These are phyloP conservation scores for Capsicum pubescens DNA, from an alignment of 257 asterid genomes.

Conservation along the genomic window DNA sequence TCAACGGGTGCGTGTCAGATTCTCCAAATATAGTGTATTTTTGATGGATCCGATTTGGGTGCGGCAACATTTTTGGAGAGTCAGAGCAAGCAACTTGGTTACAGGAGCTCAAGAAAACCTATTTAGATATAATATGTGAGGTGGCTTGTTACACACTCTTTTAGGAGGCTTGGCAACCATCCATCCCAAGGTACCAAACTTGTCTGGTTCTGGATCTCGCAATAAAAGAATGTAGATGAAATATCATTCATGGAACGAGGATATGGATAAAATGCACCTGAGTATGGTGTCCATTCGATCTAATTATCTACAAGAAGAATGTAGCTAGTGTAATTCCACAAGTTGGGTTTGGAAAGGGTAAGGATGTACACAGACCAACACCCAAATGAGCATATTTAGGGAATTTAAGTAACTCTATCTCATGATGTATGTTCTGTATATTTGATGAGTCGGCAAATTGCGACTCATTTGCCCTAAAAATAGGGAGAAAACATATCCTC, in stretches of 20 bases:
- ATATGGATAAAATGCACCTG: neutral
- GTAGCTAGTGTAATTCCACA: neutral
- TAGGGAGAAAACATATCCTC: too few relatives aligned
- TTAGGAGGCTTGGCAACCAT: neutral
- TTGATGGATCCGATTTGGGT: too few relatives aligned
- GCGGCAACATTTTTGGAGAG: too few relatives aligned
- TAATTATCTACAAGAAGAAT: neutral
- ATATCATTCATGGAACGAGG: neutral
- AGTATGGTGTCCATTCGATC: neutral
- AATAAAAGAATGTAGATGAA: constrained; percentile 5
- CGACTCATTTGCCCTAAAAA: too few relatives aligned
- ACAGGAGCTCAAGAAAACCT: constrained; percentile 19
- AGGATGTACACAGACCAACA: neutral
- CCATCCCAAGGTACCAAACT: neutral
- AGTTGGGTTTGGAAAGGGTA: neutral
- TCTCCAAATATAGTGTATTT: too few relatives aligned
- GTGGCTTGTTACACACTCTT: neutral
- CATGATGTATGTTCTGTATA: neutral
- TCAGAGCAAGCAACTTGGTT: too few relatives aligned
- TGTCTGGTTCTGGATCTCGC: neutral
- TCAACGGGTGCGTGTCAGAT: too few relatives aligned
- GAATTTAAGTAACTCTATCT: neutral
- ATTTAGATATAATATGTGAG: neutral
- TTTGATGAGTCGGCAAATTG: too few relatives aligned
- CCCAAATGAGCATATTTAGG: constrained; percentile 10